Evolutionary conservation across 371 early-diverging fungal genomes (phyloP).

Genomic region (Mucor sp.): DNA sequence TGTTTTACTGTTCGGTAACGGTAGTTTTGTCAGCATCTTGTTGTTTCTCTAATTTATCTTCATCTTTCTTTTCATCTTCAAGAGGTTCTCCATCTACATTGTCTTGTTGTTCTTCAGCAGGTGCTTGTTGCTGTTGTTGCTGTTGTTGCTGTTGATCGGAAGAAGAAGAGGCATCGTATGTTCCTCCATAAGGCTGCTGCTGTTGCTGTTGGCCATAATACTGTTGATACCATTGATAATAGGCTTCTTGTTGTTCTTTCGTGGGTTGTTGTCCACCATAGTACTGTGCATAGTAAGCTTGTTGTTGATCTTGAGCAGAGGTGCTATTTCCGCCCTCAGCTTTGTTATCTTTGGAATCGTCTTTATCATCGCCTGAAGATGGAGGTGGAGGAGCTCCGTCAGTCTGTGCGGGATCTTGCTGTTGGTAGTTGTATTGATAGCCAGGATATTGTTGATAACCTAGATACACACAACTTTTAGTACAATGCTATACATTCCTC

Average conservation of each 20-base stretch:
- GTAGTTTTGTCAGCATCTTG: not conserved
- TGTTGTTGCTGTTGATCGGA: conserved; percentile 6
- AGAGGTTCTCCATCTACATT: conserved; percentile 11
- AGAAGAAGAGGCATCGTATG: not conserved
- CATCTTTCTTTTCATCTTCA: not conserved
- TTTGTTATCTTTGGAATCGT: conserved; percentile 2
- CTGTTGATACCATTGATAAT: conserved; percentile 53
- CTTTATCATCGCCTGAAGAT: not conserved
- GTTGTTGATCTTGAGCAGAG: conserved; percentile 10
- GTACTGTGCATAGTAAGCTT: conserved; percentile 39
- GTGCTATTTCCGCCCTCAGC: conserved; percentile 4
- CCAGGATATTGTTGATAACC: conserved; percentile 28
- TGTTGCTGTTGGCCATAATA: conserved; percentile 36
- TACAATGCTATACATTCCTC: not conserved
- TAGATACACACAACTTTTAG: not conserved
- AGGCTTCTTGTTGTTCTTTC: conserved; percentile 42
- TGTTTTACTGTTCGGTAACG: not conserved
- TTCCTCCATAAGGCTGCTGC: conserved; percentile 2
- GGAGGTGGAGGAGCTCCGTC: not conserved
- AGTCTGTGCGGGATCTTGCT: not conserved
- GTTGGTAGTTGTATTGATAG: conserved; percentile 35
- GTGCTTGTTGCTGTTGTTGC: not conserved
- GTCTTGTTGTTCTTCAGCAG: conserved; percentile 3
- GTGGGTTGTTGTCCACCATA: conserved; percentile 32
- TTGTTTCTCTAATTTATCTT: not conserved